phyloP scores from a whole-genome alignment of 2,329 filamentous ascomycete species.

The Aureobasidium sp. region DNA sequence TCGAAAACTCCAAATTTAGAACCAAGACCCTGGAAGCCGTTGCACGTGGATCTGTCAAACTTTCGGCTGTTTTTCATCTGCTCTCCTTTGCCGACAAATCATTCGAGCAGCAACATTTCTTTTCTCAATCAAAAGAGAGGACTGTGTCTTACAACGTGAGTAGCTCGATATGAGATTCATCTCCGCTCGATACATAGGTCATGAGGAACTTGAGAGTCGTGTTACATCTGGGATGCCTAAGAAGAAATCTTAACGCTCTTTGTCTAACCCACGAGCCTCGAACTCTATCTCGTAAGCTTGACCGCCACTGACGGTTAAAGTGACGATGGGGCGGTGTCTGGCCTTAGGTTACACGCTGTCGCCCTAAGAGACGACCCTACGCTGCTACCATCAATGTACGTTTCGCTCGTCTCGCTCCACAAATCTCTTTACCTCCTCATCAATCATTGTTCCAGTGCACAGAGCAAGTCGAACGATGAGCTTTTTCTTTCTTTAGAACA shows the following conservation, averaged over 20 bases:
- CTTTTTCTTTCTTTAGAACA: constrained; percentile 11
- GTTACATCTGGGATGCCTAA: background rate
- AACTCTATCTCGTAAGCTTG: background rate
- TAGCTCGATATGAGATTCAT: background rate
- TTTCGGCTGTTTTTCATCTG: background rate
- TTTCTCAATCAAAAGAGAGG: no score
- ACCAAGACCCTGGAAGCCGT: background rate
- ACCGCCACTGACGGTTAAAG: background rate
- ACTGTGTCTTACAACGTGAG: background rate
- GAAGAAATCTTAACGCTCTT: background rate
- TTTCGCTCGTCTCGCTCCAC: constrained; percentile 1
- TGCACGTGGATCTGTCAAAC: background rate
- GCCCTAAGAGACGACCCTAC: background rate
- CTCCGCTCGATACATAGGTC: background rate
- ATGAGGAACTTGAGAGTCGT: background rate
- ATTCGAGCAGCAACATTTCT: background rate
- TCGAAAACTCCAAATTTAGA: background rate
- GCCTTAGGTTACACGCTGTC: background rate
- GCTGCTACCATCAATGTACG: background rate
- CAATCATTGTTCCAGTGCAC: background rate
- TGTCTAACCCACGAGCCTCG: background rate
- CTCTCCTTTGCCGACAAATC: background rate
- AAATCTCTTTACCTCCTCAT: background rate
- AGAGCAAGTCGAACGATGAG: background rate
- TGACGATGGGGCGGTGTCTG: background rate